phyloP scores from a whole-genome alignment of 2,329 filamentous ascomycete genomes.

The Fusarium oxysporum region DNA sequence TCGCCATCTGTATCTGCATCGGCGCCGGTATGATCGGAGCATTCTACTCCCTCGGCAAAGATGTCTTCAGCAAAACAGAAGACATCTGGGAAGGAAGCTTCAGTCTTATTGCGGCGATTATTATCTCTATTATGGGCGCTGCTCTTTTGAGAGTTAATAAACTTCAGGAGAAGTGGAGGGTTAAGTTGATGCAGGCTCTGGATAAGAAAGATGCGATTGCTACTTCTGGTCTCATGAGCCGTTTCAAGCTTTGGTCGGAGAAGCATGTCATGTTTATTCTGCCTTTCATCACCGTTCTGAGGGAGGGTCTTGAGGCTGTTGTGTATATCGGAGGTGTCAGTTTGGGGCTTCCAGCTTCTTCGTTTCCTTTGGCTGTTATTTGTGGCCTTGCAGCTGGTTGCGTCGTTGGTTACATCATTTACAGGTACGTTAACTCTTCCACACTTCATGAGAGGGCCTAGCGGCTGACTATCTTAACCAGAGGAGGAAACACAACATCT shows the following conservation, averaged over 20 bases:
- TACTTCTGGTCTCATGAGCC: neutral
- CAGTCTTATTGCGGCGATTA: neutral
- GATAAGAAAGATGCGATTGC: neutral
- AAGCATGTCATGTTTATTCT: conserved; percentile 1
- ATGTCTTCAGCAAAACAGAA: conserved; percentile 1
- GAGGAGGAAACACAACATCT: neutral
- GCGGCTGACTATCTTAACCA: neutral
- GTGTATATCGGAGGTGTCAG: neutral
- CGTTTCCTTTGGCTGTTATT: neutral
- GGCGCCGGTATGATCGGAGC: neutral
- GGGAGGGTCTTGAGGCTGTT: neutral
- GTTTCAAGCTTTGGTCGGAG: neutral
- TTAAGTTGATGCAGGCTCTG: neutral
- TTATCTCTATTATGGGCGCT: neutral
- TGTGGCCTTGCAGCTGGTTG: neutral
- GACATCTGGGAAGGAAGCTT: neutral
- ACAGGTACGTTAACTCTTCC: neutral
- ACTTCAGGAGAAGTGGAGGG: neutral
- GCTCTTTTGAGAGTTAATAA: neutral
- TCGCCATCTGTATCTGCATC: neutral
- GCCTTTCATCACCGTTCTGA: neutral
- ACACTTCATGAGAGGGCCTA: rapidly evolving
- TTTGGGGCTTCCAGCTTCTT: neutral
- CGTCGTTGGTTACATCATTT: neutral
- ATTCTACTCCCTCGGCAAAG: neutral